Conservation (phyloP, 2,329 filamentous ascomycete genomes). For the Tolypocladium tundrense region DNA sequence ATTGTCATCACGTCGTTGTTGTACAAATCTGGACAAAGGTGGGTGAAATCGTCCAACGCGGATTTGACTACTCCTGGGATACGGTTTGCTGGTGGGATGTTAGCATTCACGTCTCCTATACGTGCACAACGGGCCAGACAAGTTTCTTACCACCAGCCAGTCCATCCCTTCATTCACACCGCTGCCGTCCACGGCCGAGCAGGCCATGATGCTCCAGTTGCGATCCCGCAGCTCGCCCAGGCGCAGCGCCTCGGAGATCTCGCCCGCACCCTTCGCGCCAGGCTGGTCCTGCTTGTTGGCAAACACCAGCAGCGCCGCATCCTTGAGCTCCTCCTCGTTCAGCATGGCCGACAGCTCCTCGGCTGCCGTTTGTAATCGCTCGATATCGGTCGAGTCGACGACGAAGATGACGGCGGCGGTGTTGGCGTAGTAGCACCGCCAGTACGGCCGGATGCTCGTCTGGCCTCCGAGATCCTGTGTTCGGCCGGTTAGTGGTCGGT, state of each 20-base stretch:
- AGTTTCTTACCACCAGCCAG: conserved; percentile 75
- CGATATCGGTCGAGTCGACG: conserved; percentile 95
- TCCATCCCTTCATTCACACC: conserved; percentile 98
- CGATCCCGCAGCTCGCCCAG: conserved; percentile 86
- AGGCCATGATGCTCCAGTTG: conserved; percentile 99
- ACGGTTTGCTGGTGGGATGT: conserved; percentile 22
- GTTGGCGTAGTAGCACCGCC: conserved; percentile 99
- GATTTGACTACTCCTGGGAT: conserved; percentile 17
- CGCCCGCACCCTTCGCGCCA: conserved; percentile 88
- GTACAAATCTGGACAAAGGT: conserved; percentile 15
- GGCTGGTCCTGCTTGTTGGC: conserved; percentile 99
- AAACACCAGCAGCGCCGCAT: conserved; percentile 86
- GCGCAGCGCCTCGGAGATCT: conserved; percentile 88
- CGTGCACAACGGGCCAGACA: background rate
- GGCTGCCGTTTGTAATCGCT: conserved; percentile 81
- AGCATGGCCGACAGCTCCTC: conserved; percentile 93
- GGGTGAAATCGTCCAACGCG: conserved; percentile 7
- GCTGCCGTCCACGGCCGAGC: conserved; percentile 88
- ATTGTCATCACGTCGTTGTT: conserved; percentile 20
- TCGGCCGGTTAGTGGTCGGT: background rate
- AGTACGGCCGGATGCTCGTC: conserved; percentile 97
- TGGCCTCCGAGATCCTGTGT: conserved; percentile 85
- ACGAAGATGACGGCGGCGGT: conserved; percentile 98
- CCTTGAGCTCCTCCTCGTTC: conserved; percentile 91
- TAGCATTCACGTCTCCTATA: background rate